Base-by-base conservation (phyloP, 768 basidiomycete species). In the Podaxis mareebaensis region DNA sequence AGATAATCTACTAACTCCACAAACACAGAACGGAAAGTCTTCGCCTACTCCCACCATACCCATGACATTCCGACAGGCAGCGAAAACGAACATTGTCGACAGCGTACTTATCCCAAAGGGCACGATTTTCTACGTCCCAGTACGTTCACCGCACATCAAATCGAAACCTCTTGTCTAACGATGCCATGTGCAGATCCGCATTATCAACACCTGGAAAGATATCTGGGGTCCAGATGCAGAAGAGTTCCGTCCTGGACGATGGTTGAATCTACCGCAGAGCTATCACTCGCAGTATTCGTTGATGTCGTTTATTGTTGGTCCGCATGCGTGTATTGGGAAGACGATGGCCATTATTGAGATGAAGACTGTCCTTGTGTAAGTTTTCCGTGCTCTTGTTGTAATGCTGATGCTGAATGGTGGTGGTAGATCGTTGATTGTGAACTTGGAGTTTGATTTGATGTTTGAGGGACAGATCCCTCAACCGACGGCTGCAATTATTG, bases 201-300 rank as follows among this genome's bases (percentile, higher is more conserved):
- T 79, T 3, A 73, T 83, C 48, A 84, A 85, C 64, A 82, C 81
- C 1, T 81, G 78, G 77, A 79, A 78, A 58, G 75, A 74, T 6
- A 64, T 83, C 7, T 85, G 83, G 84, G 83, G 83, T 15, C 75
- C 76, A 26, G 81, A 85, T 64, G 82, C 83, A 1, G 80, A 82
- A 67, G 78, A 80, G 20, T 83, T 83, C 69, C 76, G 70, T 30
- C 83, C 83, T 1, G 71, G 69, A 13, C 77, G 83, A 33, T 84
- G 83, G 83, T 73, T 78, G 11, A 69, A 76, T 61, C 73, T 78
- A 2, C 77, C 77, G 1, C 63, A 71, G 24, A 69, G 66, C 0
- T 78, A 75, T 68, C 74, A 77, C 63, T 58, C 78, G 0, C 68
- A 73, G 1, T 76, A 76, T 52, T 78, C 78, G 6, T 68, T 76